Evolutionary conservation across 768 basidiomycete genomes (phyloP).

Genomic region (Daedalea quercina): DNA sequence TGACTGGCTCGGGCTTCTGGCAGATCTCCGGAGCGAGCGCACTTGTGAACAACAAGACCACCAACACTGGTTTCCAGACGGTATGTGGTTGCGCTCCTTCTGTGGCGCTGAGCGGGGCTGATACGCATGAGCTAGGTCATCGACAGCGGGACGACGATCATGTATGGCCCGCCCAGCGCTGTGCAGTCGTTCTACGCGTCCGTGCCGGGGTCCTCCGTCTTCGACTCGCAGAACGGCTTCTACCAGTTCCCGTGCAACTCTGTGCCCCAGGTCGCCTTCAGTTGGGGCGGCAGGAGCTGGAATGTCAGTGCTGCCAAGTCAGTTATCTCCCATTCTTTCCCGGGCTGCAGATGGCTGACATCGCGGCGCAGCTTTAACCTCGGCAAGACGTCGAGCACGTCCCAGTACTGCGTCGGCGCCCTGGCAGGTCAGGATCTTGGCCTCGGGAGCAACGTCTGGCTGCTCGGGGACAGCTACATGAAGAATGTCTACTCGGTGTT

Average conservation of each 20-base stretch:
- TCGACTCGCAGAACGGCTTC: conserved; percentile 13
- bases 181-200: conserved; percentile 19
- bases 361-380: conserved; percentile 23
- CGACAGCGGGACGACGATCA: conserved; percentile 26
- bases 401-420: conserved; percentile 17
- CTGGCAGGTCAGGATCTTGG: conserved; percentile 16
- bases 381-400: conserved; percentile 17
- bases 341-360: neutral
- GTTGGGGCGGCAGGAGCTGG: conserved; percentile 18
- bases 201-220: conserved; percentile 18
- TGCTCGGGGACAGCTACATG: conserved; percentile 19
- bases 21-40: conserved; percentile 14
- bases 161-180: conserved; percentile 18
- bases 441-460: conserved; percentile 15
- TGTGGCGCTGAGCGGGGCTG: neutral
- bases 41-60: conserved; percentile 6
- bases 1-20: conserved; percentile 22
- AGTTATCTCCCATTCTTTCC: neutral
- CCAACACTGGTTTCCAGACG: conserved; percentile 8
- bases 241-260: conserved; percentile 21
- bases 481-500: conserved; percentile 21
- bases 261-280: conserved; percentile 12
- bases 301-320: conserved; percentile 10
- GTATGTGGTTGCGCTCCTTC: neutral
- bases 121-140: conserved; percentile 15